A percentile compares a stretch with the other conserved stretches of the same genome.
Conservation (phyloP, 2,329 filamentous ascomycete species). For the Aspergillus sp. region DNA sequence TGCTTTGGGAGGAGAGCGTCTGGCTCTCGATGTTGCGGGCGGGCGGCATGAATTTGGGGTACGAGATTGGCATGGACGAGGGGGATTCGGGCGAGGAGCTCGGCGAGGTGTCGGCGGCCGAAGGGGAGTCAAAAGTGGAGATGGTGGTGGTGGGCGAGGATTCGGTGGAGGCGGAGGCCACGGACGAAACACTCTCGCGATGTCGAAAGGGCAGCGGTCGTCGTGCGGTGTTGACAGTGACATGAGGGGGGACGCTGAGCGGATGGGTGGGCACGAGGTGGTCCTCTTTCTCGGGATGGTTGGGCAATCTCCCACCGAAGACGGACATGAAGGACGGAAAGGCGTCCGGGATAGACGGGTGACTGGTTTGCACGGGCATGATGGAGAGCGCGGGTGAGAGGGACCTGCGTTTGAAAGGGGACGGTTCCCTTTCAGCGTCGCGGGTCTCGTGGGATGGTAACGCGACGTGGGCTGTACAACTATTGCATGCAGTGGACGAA, state of each 20-base stretch:
- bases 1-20: slow-evolving; percentile 19
- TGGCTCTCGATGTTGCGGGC: slow-evolving; percentile 27
- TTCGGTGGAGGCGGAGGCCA: slow-evolving; percentile 76
- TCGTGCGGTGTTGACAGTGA: slow-evolving; percentile 25
- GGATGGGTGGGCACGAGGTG: slow-evolving; percentile 23
- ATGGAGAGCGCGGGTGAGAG: slow-evolving; percentile 20
- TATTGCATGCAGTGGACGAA: slow-evolving; percentile 28
- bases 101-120: slow-evolving; percentile 84
- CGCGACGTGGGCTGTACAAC: slow-evolving; percentile 21
- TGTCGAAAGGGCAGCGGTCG: slow-evolving; percentile 34
- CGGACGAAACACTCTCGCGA: slow-evolving; percentile 44
- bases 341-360: slow-evolving; percentile 41
- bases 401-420: slow-evolving; percentile 30
- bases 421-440: slow-evolving; percentile 26
- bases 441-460: slow-evolving; percentile 23
- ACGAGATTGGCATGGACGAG: slow-evolving; percentile 62
- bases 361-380: slow-evolving; percentile 42
- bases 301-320: slow-evolving; percentile 43
- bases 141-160: slow-evolving; percentile 94
- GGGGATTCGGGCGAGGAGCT: slow-evolving; percentile 92
- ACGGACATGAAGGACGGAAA: slow-evolving; percentile 56
- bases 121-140: slow-evolving; percentile 88
- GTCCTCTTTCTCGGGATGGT: slow-evolving; percentile 27
- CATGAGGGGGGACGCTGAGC: slow-evolving; percentile 27
- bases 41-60: slow-evolving; percentile 38